phyloP scores from a whole-genome alignment of 257 asterid species.

The Ophiorrhiza pumila region DNA sequence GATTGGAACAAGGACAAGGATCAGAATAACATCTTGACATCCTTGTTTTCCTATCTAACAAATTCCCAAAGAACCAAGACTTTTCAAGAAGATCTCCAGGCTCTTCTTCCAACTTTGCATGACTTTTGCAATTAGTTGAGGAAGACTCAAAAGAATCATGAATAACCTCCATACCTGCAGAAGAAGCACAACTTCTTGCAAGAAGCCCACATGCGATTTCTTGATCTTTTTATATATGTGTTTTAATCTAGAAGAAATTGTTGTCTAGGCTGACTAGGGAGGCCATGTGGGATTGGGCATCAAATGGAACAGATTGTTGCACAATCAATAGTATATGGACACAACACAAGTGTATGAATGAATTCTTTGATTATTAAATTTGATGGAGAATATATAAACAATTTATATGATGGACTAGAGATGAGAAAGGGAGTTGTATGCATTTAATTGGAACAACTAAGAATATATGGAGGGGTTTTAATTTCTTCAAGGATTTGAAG shows the following conservation, averaged over 20 bases:
- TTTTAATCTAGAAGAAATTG: conserved; percentile 33
- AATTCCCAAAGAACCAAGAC: conserved; percentile 71
- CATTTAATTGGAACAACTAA: conserved; percentile 40
- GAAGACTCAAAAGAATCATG: conserved; percentile 21
- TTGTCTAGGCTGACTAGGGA: conserved; percentile 41
- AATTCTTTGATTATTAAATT: neutral
- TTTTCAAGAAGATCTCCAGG: conserved; percentile 59
- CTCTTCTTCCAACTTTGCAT: conserved; percentile 32
- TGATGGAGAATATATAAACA: neutral
- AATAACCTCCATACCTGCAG: conserved; percentile 28
- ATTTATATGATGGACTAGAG: conserved; percentile 2
- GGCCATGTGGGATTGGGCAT: conserved; percentile 54
- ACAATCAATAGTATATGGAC: conserved; percentile 23
- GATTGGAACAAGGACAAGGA: conserved; percentile 43
- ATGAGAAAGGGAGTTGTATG: conserved; percentile 19
- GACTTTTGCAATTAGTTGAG: conserved; percentile 2
- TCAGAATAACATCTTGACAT: conserved; percentile 61
- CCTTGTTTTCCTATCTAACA: conserved; percentile 40
- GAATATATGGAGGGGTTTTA: conserved; percentile 28
- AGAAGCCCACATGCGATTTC: conserved; percentile 26
- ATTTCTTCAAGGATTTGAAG: conserved; percentile 2
- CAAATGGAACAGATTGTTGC: conserved; percentile 31
- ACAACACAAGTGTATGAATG: neutral
- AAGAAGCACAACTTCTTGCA: neutral
- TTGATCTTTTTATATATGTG: conserved; percentile 19